Conservation (phyloP, 768 basidiomycete species). For the Auricularia heimuer region DNA sequence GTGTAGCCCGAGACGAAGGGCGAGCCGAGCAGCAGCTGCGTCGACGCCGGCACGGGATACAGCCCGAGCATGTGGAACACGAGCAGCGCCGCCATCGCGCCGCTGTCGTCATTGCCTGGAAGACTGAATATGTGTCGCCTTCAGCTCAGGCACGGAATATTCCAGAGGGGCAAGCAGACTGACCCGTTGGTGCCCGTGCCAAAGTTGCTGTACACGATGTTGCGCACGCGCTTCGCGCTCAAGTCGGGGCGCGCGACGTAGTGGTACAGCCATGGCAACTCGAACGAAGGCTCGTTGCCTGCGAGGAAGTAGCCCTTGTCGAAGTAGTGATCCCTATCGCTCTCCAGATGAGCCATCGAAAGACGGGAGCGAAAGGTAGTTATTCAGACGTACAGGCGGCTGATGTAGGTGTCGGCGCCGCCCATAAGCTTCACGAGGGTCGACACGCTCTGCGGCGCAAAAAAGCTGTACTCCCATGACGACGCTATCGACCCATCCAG, state of each 20-base stretch:
- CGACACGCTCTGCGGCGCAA: slow-evolving; percentile 41
- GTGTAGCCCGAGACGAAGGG: slow-evolving; percentile 39
- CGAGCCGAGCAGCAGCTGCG: slow-evolving; percentile 38
- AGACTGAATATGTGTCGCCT: slow-evolving; percentile 20
- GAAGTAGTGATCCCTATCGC: slow-evolving; percentile 35
- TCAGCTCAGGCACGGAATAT: neutral
- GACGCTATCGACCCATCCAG: slow-evolving; percentile 28
- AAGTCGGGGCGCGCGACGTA: slow-evolving; percentile 42
- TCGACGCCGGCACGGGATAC: slow-evolving; percentile 38
- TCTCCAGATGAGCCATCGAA: neutral
- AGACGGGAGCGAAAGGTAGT: neutral
- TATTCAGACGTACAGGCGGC: slow-evolving; percentile 26
- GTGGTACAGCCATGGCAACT: slow-evolving; percentile 39
- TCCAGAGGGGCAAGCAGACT: slow-evolving; percentile 7
- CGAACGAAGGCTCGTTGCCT: slow-evolving; percentile 42
- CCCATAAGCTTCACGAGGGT: slow-evolving; percentile 39
- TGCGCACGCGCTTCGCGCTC: slow-evolving; percentile 34
- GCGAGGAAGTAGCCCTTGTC: slow-evolving; percentile 35
- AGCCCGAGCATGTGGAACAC: slow-evolving; percentile 41
- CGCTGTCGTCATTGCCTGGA: slow-evolving; percentile 44
- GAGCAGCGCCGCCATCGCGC: slow-evolving; percentile 42
- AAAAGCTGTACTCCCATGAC: slow-evolving; percentile 47
- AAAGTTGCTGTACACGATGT: slow-evolving; percentile 36
- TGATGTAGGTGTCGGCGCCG: slow-evolving; percentile 32
- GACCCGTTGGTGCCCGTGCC: slow-evolving; percentile 35